Base-by-base conservation (phyloP, 2,329 filamentous ascomycete genomes). In the Talaromyces sp. region DNA sequence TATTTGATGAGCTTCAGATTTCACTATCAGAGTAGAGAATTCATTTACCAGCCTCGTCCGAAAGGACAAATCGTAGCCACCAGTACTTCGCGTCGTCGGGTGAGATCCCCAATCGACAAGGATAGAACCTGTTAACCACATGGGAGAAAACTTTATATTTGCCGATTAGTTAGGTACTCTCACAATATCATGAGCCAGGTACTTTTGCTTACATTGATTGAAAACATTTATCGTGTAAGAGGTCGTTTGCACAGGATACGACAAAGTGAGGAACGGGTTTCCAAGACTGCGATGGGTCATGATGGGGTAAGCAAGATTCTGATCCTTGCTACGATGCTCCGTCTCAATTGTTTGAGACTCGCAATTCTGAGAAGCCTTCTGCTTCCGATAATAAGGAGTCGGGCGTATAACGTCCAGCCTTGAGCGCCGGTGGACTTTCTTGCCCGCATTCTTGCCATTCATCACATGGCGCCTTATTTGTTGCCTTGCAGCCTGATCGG, bases 391-490 rank as follows among this genome's bases (percentile, higher is more conserved):
- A 24, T 45, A 57, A 22, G 49, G 50, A 49, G n/a, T 31, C 13
- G 33, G 19, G 24, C 27, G 58, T 14, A 49, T 16, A 27, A 65
- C 14, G 37, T 58, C 39, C 7, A 62, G 58, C 22, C 63, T 50
- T 37, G 59, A 65, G 22, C 57, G 50, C 24, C 63, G 58, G 43
- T 58, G 58, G n/a, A 62, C 19, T 35, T 43, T 65, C 41, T 62
- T 65, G 11, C 63, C 63, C n/a, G 16, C 50, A 65, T 65, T 65
- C 43, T 54, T 62, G 22, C 63, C 63, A 19, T 45, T 50, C 63
- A 65, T 65, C 11, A 65, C 63, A 65, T 65, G 63, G 13, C 59
- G 41, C 35, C 63, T 52, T n/a, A 62, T 65, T 10, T 14, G 49
- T 31, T 62, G 43, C 10, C 63, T 57, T 16, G 52, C 31, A 37